phyloP scores from a whole-genome alignment of 164 flowering plant species.

The Tinospora cordifolia region DNA sequence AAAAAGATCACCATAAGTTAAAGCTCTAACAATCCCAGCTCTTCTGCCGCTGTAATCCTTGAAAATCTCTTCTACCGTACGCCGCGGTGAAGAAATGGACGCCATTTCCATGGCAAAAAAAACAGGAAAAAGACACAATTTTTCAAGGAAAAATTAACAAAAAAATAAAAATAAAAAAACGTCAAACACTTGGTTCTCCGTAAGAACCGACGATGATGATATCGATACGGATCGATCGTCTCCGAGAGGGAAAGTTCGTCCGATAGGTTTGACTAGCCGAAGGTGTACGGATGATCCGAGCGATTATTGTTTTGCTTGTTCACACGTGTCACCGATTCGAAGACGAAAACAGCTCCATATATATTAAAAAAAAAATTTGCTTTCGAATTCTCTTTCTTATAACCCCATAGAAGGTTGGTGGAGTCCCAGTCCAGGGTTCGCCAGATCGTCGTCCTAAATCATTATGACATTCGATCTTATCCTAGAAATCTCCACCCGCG shows the following conservation, averaged over 20 bases:
- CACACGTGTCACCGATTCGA: neutral
- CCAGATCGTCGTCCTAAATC: too few species aligned
- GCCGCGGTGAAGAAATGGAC: conserved; percentile 43
- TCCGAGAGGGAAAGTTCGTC: neutral
- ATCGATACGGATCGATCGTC: conserved; percentile 2
- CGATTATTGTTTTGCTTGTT: neutral
- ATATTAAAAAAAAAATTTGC: too few species aligned
- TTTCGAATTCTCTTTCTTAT: too few species aligned
- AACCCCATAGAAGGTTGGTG: too few species aligned
- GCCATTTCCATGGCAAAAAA: conserved; percentile 47
- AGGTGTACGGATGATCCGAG: neutral
- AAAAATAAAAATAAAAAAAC: too few species aligned
- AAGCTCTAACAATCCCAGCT: conserved; percentile 63
- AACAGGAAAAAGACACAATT: too few species aligned
- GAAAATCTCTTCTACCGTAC: conserved; percentile 83
- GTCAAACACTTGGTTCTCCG: neutral
- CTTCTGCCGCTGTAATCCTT: conserved; percentile 71
- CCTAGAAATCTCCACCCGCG: too few species aligned
- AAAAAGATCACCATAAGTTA: conserved; percentile 75
- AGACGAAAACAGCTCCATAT: neutral
- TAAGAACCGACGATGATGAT: neutral
- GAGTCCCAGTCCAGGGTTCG: too few species aligned
- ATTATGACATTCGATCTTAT: too few species aligned
- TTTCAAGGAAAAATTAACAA: too few species aligned
- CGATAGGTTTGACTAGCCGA: neutral